Percentiles rank a stretch among this genome's conserved stretches.
These are phyloP conservation scores for Ochromonas danica DNA, from an alignment of 108 stramenopile species.

Conservation along the genomic window DNA sequence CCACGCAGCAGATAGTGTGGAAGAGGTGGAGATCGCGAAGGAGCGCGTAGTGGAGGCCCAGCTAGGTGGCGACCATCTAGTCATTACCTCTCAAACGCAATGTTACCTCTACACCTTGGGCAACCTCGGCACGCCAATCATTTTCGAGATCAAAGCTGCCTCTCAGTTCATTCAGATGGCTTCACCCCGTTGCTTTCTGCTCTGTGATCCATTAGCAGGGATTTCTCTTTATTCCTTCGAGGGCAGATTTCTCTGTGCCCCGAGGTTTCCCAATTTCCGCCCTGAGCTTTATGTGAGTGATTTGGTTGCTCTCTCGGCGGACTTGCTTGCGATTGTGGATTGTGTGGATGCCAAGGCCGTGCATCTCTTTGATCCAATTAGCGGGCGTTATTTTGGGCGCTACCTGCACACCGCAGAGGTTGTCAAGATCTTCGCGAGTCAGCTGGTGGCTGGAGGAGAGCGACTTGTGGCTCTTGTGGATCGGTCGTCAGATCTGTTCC, in stretches of 20 bases:
- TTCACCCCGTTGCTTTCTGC: slow-evolving; percentile 50
- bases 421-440: slow-evolving; percentile 47
- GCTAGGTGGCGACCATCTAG: slow-evolving; percentile 57
- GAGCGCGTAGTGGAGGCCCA: slow-evolving; percentile 62
- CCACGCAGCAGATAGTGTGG: slow-evolving; percentile 45
- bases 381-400: slow-evolving; percentile 47
- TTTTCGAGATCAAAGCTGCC: slow-evolving; percentile 51
- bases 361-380: slow-evolving; percentile 51
- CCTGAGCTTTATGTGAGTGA: slow-evolving; percentile 41
- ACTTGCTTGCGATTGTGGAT: slow-evolving; percentile 58
- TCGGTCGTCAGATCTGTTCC: slow-evolving; percentile 57
- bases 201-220: slow-evolving; percentile 41
- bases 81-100: slow-evolving; percentile 62
- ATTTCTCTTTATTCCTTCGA: slow-evolving; percentile 55
- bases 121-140: slow-evolving; percentile 62
- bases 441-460: slow-evolving; percentile 39
- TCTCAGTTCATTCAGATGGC: slow-evolving; percentile 43
- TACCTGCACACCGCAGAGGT: slow-evolving; percentile 46
- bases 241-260: slow-evolving; percentile 51
- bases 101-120: slow-evolving; percentile 56
- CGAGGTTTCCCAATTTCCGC: slow-evolving; percentile 50
- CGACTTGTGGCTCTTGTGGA: slow-evolving; percentile 61
- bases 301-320: slow-evolving; percentile 49
- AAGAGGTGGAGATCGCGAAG: slow-evolving; percentile 53
- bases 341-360: slow-evolving; percentile 47